Percentiles rank a stretch among this genome's conserved stretches.
Conservation (phyloP, 371 early-diverging fungal genomes). For the Polyrhizophydium stewartii region DNA sequence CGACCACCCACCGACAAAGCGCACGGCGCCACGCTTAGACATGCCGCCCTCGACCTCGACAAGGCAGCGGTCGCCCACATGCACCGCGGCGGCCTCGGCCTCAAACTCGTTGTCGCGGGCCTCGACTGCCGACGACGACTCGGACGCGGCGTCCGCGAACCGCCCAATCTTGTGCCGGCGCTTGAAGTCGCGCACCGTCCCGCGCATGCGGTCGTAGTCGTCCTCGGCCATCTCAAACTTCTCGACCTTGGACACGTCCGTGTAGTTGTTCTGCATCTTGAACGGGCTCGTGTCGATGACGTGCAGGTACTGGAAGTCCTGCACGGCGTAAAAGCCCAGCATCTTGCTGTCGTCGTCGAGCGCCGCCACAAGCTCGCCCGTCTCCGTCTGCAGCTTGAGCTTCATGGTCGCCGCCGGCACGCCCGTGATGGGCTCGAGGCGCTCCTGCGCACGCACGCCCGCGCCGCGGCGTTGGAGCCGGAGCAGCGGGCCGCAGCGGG, state of each 20-base stretch:
- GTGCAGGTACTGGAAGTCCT: slow-evolving; percentile 64
- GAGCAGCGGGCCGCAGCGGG: too few species aligned
- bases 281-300: slow-evolving; percentile 69
- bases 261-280: slow-evolving; percentile 65
- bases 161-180: slow-evolving; percentile 84
- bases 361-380: slow-evolving; percentile 55
- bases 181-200: slow-evolving; percentile 79
- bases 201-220: slow-evolving; percentile 70
- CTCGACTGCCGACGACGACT: slow-evolving; percentile 1
- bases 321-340: slow-evolving; percentile 84
- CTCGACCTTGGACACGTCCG: slow-evolving; percentile 82
- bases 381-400: slow-evolving; percentile 53
- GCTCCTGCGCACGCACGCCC: slow-evolving; percentile 38
- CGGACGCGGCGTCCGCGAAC: slow-evolving; percentile 54
- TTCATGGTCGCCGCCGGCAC: slow-evolving; percentile 67
- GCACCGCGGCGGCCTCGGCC: slow-evolving; percentile 49
- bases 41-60: slow-evolving; percentile 55
- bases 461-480: background rate
- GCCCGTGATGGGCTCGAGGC: slow-evolving; percentile 91
- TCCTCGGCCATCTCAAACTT: slow-evolving; percentile 88
- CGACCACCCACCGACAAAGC: slow-evolving; percentile 62
- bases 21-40: slow-evolving; percentile 70
- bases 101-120: slow-evolving; percentile 17
- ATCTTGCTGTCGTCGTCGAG: slow-evolving; percentile 64
- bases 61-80: slow-evolving; percentile 81